Percentiles rank a stretch among this genome's conserved stretches.
phyloP scores from a whole-genome alignment of 1,139 yeast genomes.

The Meyerozyma sp. region DNA sequence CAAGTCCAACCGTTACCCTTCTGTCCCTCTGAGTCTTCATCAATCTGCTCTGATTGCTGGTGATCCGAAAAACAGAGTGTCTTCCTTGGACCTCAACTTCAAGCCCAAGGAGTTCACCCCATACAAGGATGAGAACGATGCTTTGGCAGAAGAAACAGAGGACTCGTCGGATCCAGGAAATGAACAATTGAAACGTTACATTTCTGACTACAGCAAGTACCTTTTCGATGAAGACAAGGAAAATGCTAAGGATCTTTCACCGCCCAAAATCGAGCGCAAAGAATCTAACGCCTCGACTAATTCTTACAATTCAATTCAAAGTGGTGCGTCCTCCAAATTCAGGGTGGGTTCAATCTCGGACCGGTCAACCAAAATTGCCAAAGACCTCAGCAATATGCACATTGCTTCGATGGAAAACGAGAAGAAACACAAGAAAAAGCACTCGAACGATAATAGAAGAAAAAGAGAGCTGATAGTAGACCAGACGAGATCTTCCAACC shows the following conservation, averaged over 20 bases:
- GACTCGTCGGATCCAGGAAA: neutral
- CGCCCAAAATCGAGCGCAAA: slow-evolving; percentile 14
- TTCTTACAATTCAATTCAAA: slow-evolving; percentile 31
- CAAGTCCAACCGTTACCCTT: slow-evolving; percentile 33
- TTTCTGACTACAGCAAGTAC: slow-evolving; percentile 31
- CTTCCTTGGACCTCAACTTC: slow-evolving; percentile 24
- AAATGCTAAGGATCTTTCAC: slow-evolving; percentile 7
- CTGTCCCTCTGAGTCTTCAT: slow-evolving; percentile 24
- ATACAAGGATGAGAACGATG: slow-evolving; percentile 9
- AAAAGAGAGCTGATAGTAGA: neutral
- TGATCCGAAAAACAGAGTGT: slow-evolving; percentile 10
- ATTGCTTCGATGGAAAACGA: neutral
- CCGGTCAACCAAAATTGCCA: slow-evolving; percentile 11
- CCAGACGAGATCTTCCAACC: neutral
- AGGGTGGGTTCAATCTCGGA: slow-evolving; percentile 21
- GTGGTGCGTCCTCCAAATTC: slow-evolving; percentile 33
- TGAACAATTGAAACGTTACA: slow-evolving; percentile 10
- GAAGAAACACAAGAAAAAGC: neutral
- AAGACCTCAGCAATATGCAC: slow-evolving; percentile 1
- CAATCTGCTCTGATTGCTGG: slow-evolving; percentile 4
- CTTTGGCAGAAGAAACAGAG: slow-evolving; percentile 2
- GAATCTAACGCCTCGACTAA: slow-evolving; percentile 24
- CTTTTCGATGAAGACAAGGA: slow-evolving; percentile 24
- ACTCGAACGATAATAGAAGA: no score
- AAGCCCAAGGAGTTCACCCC: slow-evolving; percentile 14